Percentiles rank a stretch among this genome's conserved stretches.
phyloP scores from a whole-genome alignment of 1,284 basidiomycete species.

The Fomitiporia mediterranea region DNA sequence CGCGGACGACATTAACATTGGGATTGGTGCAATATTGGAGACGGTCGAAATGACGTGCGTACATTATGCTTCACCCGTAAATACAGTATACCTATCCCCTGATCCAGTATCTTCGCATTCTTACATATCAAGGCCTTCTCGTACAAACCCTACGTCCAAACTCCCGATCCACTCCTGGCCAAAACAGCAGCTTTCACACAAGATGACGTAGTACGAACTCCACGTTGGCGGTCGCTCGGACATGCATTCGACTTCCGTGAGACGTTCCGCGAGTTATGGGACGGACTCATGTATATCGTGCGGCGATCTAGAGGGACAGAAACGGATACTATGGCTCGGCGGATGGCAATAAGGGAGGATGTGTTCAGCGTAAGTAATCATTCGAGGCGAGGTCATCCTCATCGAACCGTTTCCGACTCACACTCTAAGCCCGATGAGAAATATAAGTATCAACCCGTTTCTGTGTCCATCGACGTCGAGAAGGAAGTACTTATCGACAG shows the following conservation, averaged over 20 bases:
- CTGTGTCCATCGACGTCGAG: conserved; percentile 28
- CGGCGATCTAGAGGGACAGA: conserved; percentile 46
- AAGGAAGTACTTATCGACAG: conserved; percentile 38
- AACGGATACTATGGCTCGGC: conserved; percentile 44
- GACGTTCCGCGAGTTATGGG: conserved; percentile 55
- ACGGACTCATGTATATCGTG: conserved; percentile 50
- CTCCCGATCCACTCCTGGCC: conserved; percentile 22
- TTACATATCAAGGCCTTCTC: conserved; percentile 73
- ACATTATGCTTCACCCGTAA: not conserved
- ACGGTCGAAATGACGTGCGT: conserved; percentile 75
- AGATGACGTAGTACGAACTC: conserved; percentile 33
- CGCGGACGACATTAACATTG: conserved; percentile 69
- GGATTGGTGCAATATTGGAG: conserved; percentile 63
- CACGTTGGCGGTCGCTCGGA: conserved; percentile 48
- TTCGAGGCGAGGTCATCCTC: not conserved
- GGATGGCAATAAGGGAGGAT: conserved; percentile 44
- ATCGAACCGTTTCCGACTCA: too few species aligned
- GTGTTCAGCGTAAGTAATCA: conserved; percentile 40
- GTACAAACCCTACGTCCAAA: conserved; percentile 47
- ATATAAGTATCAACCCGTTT: not conserved
- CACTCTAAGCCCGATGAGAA: conserved; percentile 7
- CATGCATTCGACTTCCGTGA: conserved; percentile 67
- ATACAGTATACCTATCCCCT: conserved; percentile 12
- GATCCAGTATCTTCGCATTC: conserved; percentile 54
- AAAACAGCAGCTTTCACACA: conserved; percentile 29